These are phyloP conservation scores for Prunella vulgaris DNA, from an alignment of 257 asterid species.

Conservation along the genomic window DNA sequence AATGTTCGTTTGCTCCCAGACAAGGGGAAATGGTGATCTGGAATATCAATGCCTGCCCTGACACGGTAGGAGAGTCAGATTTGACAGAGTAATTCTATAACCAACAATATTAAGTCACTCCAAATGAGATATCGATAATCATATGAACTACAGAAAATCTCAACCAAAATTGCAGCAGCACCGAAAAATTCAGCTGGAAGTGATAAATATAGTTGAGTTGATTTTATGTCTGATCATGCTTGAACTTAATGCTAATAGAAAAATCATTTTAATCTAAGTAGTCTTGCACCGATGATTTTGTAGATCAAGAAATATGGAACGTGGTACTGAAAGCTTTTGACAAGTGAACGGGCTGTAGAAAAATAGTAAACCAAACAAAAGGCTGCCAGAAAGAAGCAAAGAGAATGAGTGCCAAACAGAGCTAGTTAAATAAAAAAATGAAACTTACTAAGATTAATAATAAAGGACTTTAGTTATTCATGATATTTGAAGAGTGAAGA, in stretches of 20 bases:
- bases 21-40: conserved; percentile 25
- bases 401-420: not conserved
- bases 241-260: not conserved
- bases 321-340: not conserved
- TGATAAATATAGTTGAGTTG: not conserved
- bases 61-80: conserved; percentile 6
- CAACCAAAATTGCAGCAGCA: not conserved
- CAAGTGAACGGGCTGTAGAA: not conserved
- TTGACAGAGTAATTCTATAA: not conserved
- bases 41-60: conserved; percentile 31
- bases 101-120: not conserved
- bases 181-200: not conserved
- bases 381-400: not conserved
- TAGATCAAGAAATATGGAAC: not conserved
- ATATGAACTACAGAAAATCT: not conserved
- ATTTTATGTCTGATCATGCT: not conserved
- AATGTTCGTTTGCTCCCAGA: conserved; percentile 47
- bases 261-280: not conserved
- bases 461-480: no score
- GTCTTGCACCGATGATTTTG: not conserved
- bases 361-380: not conserved
- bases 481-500: no score
- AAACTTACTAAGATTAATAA: no score
- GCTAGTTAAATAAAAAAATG: no score
- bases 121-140: not conserved